Conservation (phyloP, 1,284 basidiomycete species). For the Ceraceosorus guamensis region DNA sequence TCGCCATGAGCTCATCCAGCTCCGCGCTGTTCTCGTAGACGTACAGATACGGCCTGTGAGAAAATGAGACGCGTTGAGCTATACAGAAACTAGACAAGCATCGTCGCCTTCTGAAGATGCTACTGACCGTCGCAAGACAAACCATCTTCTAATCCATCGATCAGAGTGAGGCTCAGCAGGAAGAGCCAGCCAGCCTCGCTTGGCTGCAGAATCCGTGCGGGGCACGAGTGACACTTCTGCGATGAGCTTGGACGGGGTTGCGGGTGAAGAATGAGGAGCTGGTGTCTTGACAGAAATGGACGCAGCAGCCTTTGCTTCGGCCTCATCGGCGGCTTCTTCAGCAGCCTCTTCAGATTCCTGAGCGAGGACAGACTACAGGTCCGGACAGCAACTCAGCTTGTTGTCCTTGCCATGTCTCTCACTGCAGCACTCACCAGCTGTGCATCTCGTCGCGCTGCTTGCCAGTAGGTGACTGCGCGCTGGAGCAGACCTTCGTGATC, state of each 20-base stretch:
- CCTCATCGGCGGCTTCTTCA: not conserved
- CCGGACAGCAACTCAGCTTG: not conserved
- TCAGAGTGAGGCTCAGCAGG: conserved; percentile 71
- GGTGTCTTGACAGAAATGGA: not conserved
- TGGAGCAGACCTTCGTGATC: conserved; percentile 17
- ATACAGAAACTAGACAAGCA: not conserved
- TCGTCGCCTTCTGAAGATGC: not conserved
- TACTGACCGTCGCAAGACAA: conserved; percentile 61
- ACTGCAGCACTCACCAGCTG: not conserved
- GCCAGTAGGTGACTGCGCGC: conserved; percentile 23
- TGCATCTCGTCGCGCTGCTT: conserved; percentile 20
- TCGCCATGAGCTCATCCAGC: conserved; percentile 67
- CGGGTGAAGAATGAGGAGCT: not conserved
- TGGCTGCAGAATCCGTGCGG: conserved; percentile 68
- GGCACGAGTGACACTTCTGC: conserved; percentile 24
- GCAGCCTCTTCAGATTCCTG: conserved; percentile 5
- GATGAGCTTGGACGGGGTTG: conserved; percentile 18
- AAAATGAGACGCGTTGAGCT: not conserved
- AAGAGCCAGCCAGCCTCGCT: conserved; percentile 72
- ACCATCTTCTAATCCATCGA: conserved; percentile 74
- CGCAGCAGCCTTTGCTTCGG: not conserved
- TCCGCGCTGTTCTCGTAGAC: conserved; percentile 75
- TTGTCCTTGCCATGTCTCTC: not conserved
- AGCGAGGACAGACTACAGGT: conserved; percentile 1
- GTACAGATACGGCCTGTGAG: conserved; percentile 72